Conservation (phyloP, 129 eudicot species). For the Flaveria linearis region DNA sequence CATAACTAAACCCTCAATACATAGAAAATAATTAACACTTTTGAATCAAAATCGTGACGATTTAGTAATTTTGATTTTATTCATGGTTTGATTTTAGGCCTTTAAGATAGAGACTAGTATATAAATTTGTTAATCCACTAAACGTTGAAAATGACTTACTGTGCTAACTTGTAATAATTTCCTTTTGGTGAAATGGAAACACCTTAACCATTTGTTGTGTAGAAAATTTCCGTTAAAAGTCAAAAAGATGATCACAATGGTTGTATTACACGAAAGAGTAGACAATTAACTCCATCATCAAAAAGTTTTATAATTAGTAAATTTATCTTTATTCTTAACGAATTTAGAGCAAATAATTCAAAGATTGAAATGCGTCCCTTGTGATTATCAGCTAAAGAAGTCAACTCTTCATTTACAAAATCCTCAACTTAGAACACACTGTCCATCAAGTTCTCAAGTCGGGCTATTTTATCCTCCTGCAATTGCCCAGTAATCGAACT, state of each 20-base stretch:
- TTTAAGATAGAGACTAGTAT: not conserved
- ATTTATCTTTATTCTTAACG: not conserved
- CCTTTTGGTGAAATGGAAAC: not conserved
- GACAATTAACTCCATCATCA: not conserved
- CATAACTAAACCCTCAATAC: too few relatives aligned
- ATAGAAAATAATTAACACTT: too few relatives aligned
- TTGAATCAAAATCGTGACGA: not conserved
- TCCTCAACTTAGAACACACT: too few relatives aligned
- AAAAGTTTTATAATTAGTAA: not conserved
- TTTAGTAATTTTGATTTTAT: not conserved
- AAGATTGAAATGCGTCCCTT: conserved; percentile 42
- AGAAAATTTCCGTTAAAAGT: not conserved
- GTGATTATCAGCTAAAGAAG: conserved; percentile 29
- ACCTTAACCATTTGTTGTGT: not conserved
- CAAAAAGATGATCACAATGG: not conserved
- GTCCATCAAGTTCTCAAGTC: too few relatives aligned
- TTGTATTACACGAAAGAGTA: not conserved
- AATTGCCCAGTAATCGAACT: conserved; percentile 71
- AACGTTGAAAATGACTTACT: not conserved
- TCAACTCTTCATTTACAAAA: too few relatives aligned
- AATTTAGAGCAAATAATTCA: not conserved
- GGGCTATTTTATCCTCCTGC: conserved; percentile 53
- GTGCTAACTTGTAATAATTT: not conserved
- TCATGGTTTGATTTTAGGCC: not conserved
- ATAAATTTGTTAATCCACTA: not conserved